These are phyloP conservation scores for Claviceps lovelessii DNA, from an alignment of 2,329 filamentous ascomycete genomes.

Conservation along the genomic window DNA sequence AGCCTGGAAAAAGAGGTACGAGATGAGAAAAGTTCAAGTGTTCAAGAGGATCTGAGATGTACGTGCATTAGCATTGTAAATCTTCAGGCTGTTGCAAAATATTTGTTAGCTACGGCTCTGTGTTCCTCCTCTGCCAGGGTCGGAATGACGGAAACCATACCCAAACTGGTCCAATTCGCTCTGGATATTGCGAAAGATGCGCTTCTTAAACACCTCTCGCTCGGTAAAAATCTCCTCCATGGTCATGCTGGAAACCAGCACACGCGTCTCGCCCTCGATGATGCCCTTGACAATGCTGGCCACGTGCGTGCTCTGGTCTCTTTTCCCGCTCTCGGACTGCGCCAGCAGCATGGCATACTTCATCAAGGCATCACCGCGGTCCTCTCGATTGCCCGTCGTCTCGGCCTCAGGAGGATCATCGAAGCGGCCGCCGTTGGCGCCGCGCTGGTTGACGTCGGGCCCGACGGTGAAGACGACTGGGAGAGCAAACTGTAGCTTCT, in stretches of 20 bases:
- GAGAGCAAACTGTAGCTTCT: slow-evolving; percentile 71
- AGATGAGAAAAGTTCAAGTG: not conserved
- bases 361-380: slow-evolving; percentile 49
- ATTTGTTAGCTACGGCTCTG: not conserved
- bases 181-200: slow-evolving; percentile 63
- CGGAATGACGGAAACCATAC: not conserved
- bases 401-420: slow-evolving; percentile 3
- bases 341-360: slow-evolving; percentile 75
- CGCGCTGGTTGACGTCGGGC: slow-evolving; percentile 53
- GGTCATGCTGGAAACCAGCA: slow-evolving; percentile 76
- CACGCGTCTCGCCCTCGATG: slow-evolving; percentile 76
- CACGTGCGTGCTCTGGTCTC: slow-evolving; percentile 42
- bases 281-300: slow-evolving; percentile 80
- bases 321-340: slow-evolving; percentile 38
- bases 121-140: not conserved
- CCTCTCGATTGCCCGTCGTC: slow-evolving; percentile 25
- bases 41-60: not conserved
- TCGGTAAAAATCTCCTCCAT: slow-evolving; percentile 83
- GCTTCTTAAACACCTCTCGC: slow-evolving; percentile 61
- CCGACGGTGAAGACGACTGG: slow-evolving; percentile 80
- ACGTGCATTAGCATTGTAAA: slow-evolving; percentile 46
- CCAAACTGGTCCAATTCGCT: slow-evolving; percentile 61
- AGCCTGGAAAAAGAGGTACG: not conserved
- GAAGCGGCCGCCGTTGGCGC: slow-evolving; percentile 23
- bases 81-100: slow-evolving; percentile 38